Conservation (phyloP, 2,329 filamentous ascomycete species). For the Colletotrichum tamarilloi region DNA sequence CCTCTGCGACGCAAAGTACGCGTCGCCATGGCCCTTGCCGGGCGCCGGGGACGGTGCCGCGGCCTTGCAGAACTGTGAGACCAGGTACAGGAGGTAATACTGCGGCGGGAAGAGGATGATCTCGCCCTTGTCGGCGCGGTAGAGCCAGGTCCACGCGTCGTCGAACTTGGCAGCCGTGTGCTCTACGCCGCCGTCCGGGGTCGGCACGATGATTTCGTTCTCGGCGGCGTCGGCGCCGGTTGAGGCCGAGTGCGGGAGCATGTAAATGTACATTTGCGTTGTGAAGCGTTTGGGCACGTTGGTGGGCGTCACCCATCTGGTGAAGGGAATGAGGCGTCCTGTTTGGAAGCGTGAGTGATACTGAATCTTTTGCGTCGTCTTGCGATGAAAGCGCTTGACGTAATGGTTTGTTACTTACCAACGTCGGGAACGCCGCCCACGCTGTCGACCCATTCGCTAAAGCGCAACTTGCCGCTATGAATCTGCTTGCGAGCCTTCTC, state of each 20-base stretch:
- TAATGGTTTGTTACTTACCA: slow-evolving; percentile 56
- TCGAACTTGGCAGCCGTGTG: slow-evolving; percentile 84
- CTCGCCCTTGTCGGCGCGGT: slow-evolving; percentile 68
- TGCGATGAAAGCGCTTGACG: neutral
- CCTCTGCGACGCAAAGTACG: slow-evolving; percentile 61
- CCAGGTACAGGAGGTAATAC: slow-evolving; percentile 75
- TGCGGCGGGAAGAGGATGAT: slow-evolving; percentile 94
- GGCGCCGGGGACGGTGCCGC: slow-evolving; percentile 40
- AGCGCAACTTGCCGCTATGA: slow-evolving; percentile 73
- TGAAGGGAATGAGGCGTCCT: slow-evolving; percentile 83
- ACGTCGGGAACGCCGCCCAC: slow-evolving; percentile 73
- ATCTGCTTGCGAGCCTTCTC: slow-evolving; percentile 76
- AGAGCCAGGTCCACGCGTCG: slow-evolving; percentile 75
- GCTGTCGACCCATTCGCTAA: slow-evolving; percentile 71
- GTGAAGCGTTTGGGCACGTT: slow-evolving; percentile 82
- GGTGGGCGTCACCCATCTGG: slow-evolving; percentile 88
- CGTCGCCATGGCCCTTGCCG: slow-evolving; percentile 38
- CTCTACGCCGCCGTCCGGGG: slow-evolving; percentile 75
- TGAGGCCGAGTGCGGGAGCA: slow-evolving; percentile 71
- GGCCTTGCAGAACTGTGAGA: slow-evolving; percentile 63
- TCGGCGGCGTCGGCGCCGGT: slow-evolving; percentile 49
- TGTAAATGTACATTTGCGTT: slow-evolving; percentile 97
- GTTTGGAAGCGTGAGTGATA: neutral
- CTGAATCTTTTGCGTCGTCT: neutral
- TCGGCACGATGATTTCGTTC: slow-evolving; percentile 70